phyloP scores from a whole-genome alignment of 345 rosid genomes.

The Hypericum perforatum region DNA sequence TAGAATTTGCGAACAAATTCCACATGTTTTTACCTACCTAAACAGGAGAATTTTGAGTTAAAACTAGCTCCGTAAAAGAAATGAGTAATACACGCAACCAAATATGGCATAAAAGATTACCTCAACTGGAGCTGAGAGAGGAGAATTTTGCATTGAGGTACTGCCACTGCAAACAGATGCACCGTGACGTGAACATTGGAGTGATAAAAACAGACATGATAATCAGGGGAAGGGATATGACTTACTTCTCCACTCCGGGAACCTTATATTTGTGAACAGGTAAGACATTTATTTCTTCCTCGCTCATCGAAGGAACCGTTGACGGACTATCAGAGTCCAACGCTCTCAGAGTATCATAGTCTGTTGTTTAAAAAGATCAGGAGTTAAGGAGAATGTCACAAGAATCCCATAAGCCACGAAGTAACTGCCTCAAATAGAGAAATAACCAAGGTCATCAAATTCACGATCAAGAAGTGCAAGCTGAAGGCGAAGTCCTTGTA shows the following conservation, averaged over 20 bases:
- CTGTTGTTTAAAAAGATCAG: not conserved
- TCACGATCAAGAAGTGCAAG: conserved; percentile 94
- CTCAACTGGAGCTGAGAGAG: conserved; percentile 38
- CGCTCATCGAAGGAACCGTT: conserved; percentile 66
- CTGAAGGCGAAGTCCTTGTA: conserved; percentile 93
- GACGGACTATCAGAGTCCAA: conserved; percentile 70
- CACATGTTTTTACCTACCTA: too few relatives aligned
- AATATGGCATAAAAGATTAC: conserved; percentile 16
- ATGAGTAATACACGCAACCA: not conserved
- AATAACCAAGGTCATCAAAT: conserved; percentile 79
- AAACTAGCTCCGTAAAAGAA: too few relatives aligned
- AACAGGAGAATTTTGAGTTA: too few relatives aligned
- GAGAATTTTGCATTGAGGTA: conserved; percentile 30
- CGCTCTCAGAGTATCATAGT: conserved; percentile 69
- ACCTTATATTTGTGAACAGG: conserved; percentile 82
- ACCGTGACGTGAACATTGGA: not conserved
- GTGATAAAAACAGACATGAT: too few relatives aligned
- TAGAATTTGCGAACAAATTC: too few relatives aligned
- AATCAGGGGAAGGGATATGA: not conserved
- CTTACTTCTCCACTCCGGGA: conserved; percentile 38
- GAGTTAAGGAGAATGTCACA: too few relatives aligned
- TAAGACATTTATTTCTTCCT: conserved; percentile 86
- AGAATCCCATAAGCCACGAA: too few relatives aligned
- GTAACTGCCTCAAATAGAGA: not conserved
- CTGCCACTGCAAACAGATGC: conserved; percentile 20